Percentiles rank a stretch among this genome's conserved stretches.
Conservation (phyloP, 495 filamentous ascomycete species). For the Hypoxylon fuscum region DNA sequence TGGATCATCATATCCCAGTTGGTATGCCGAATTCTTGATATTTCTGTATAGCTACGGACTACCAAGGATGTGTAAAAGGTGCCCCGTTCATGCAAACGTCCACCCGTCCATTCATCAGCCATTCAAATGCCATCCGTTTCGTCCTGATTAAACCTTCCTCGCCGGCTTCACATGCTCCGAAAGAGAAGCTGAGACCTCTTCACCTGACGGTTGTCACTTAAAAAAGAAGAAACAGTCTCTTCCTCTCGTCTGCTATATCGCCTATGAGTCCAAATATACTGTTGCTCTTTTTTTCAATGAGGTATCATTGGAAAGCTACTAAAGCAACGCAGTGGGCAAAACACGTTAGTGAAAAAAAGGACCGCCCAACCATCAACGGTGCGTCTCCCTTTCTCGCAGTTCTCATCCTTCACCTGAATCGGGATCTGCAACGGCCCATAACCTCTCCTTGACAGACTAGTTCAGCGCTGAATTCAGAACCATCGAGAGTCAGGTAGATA, state of each 20-base stretch:
- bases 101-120: conserved; percentile 5
- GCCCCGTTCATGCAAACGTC: conserved; percentile 18
- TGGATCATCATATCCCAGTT: not conserved
- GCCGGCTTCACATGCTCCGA: conserved; percentile 10
- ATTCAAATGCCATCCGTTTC: conserved; percentile 7
- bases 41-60: conserved; percentile 12
- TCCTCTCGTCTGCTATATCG: conserved; percentile 8
- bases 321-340: conserved; percentile 32
- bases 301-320: conserved; percentile 37
- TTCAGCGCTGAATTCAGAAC: conserved; percentile 97
- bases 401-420: conserved; percentile 67
- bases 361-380: conserved; percentile 9
- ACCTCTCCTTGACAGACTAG: conserved; percentile 98
- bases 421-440: conserved; percentile 94
- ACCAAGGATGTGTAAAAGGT: conserved; percentile 16
- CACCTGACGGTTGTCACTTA: conserved; percentile 2
- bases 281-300: conserved; percentile 29
- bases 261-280: conserved; percentile 17
- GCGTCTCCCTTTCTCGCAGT: conserved; percentile 4
- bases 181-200: conserved; percentile 12
- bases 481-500: conserved; percentile 93
- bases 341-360: conserved; percentile 20
- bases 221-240: conserved; percentile 9
- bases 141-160: conserved; percentile 16
- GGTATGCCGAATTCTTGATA: conserved; percentile 15